A percentile compares a stretch with the other conserved stretches of the same genome.
Evolutionary conservation across 2,329 filamentous ascomycete species (phyloP).

Genomic region (Talaromyces sp.): DNA sequence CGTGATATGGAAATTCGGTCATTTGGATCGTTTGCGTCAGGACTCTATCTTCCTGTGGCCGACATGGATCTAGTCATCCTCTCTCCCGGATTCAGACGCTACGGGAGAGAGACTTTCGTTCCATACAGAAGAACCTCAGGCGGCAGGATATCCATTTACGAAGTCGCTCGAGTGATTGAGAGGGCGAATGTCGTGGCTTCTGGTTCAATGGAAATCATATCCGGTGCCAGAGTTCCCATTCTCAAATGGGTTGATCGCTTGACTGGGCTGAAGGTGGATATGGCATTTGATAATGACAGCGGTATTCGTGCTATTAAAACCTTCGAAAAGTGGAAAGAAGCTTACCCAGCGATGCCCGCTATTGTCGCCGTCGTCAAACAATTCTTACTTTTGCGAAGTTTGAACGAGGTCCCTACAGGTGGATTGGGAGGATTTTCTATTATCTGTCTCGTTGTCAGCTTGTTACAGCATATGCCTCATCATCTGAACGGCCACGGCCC

Average conservation of each 20-base stretch:
- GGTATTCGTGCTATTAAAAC: constrained; percentile 77
- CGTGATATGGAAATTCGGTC: constrained; percentile 62
- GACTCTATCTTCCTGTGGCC: constrained; percentile 70
- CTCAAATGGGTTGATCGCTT: constrained; percentile 81
- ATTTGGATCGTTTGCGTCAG: constrained; percentile 94
- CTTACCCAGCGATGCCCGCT: constrained; percentile 80
- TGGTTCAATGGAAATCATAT: constrained; percentile 64
- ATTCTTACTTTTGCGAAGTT: constrained; percentile 78
- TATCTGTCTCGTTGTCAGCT: constrained; percentile 87
- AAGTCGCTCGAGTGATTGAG: constrained; percentile 48
- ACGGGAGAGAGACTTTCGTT: constrained; percentile 48
- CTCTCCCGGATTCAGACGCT: constrained; percentile 58
- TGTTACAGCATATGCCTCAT: constrained; percentile 76
- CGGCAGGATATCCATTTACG: constrained; percentile 51
- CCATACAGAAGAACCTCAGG: constrained; percentile 38
- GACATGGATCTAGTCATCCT: constrained; percentile 93
- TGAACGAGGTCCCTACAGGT: constrained; percentile 88
- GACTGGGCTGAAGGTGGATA: constrained; percentile 80
- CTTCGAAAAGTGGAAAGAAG: constrained; percentile 72
- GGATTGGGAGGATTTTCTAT: constrained; percentile 92
- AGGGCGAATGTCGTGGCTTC: constrained; percentile 53
- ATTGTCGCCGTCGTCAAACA: constrained; percentile 90
- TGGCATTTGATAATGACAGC: constrained; percentile 89
- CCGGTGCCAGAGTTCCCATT: constrained; percentile 78
- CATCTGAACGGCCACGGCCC: constrained; percentile 62